phyloP scores from a whole-genome alignment of 768 basidiomycete species.

The Panellus pusillus region DNA sequence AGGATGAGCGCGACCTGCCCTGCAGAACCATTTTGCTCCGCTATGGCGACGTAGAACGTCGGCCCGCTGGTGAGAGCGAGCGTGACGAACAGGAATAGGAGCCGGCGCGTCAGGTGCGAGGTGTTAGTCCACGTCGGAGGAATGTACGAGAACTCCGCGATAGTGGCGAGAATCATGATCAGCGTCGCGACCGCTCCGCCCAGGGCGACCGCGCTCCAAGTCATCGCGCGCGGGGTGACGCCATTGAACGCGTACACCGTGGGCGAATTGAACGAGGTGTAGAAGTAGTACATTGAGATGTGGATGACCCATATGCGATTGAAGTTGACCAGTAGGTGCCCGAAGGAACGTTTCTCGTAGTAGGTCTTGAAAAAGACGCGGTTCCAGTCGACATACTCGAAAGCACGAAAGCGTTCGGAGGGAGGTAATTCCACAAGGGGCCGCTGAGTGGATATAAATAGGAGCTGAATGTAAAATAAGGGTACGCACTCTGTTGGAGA shows the following conservation, averaged over 20 bases:
- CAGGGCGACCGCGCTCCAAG: conserved; percentile 91
- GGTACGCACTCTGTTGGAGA: conserved; percentile 76
- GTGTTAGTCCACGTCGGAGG: conserved; percentile 99
- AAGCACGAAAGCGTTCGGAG: conserved; percentile 93
- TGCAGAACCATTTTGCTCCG: conserved; percentile 61
- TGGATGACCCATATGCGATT: conserved; percentile 99
- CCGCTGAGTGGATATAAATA: conserved; percentile 47
- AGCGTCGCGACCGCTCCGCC: conserved; percentile 94
- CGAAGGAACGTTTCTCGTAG: conserved; percentile 94
- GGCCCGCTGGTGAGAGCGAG: conserved; percentile 91
- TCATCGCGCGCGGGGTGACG: conserved; percentile 70
- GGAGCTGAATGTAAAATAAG: conserved; percentile 5
- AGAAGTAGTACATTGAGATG: conserved; percentile 92
- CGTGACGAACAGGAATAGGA: conserved; percentile 87
- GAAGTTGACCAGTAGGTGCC: conserved; percentile 98
- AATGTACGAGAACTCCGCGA: conserved; percentile 96
- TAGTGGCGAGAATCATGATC: conserved; percentile 94
- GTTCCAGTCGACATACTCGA: conserved; percentile 96
- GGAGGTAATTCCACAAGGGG: conserved; percentile 90
- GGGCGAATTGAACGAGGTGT: conserved; percentile 93
- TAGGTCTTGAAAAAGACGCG: conserved; percentile 99
- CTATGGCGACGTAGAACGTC: conserved; percentile 92
- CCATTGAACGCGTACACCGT: conserved; percentile 69
- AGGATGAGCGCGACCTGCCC: conserved; percentile 85
- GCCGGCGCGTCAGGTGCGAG: conserved; percentile 88